A percentile compares a stretch with the other conserved stretches of the same genome.
phyloP scores from a whole-genome alignment of 1,284 basidiomycete genomes.

The Boletus sp. region DNA sequence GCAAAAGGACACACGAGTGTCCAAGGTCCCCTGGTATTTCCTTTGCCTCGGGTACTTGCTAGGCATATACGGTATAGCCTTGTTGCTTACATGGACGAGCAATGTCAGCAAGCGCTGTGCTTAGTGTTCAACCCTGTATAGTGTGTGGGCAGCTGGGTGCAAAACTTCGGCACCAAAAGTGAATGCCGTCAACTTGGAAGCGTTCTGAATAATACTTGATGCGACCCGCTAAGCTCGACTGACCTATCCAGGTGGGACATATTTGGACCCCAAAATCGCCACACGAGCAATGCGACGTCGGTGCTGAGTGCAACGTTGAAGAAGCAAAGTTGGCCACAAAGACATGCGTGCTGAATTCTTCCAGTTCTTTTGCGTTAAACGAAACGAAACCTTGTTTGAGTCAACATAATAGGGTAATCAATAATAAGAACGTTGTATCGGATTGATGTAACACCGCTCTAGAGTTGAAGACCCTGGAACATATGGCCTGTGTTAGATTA shows the following conservation, averaged over 20 bases:
- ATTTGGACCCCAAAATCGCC: not conserved
- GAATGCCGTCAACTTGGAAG: constrained; percentile 12
- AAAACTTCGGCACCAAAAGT: constrained; percentile 4
- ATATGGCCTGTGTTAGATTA: constrained; percentile 1
- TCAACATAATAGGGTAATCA: not conserved
- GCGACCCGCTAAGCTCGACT: not conserved
- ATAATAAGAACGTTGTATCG: not conserved
- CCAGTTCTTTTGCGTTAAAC: not conserved
- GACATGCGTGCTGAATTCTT: not conserved
- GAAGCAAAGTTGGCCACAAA: not conserved
- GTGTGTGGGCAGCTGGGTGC: not conserved
- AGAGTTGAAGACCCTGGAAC: not conserved
- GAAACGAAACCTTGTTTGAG: constrained; percentile 5
- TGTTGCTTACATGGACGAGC: not conserved
- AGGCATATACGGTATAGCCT: not conserved
- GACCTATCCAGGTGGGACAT: not conserved
- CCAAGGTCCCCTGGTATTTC: constrained; percentile 1
- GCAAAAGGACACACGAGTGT: not conserved
- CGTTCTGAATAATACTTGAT: not conserved
- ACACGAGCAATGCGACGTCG: not conserved
- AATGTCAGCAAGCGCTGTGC: not conserved
- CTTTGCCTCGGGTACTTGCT: not conserved
- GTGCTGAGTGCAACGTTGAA: not conserved
- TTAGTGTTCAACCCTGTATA: not conserved
- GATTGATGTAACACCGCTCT: not conserved